Conservation (phyloP, 1,284 basidiomycete species). For the Mycena sp. region DNA sequence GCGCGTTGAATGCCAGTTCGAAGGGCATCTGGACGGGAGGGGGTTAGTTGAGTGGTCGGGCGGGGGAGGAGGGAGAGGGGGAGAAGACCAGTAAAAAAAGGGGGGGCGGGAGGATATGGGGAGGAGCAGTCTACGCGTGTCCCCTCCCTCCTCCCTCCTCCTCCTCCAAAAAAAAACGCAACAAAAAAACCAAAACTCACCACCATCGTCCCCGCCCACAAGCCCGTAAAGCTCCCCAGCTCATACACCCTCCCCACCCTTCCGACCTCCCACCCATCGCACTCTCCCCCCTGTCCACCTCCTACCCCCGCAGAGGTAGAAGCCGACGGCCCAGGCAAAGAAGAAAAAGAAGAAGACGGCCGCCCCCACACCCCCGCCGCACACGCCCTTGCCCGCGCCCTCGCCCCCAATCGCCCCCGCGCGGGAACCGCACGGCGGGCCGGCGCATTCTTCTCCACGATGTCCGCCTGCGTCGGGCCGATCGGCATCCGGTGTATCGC, state of each 20-base stretch:
- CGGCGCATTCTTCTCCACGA: slow-evolving; percentile 25
- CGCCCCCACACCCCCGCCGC: neutral
- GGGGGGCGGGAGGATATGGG: too few relatives aligned
- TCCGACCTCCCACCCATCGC: neutral
- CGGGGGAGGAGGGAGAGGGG: neutral
- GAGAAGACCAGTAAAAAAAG: neutral
- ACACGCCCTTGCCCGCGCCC: neutral
- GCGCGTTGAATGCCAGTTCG: slow-evolving; percentile 14
- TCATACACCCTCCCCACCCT: slow-evolving; percentile 19
- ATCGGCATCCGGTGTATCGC: neutral
- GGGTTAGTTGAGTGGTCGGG: neutral
- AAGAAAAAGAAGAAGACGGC: neutral
- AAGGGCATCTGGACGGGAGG: slow-evolving; percentile 9
- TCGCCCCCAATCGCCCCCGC: too few relatives aligned
- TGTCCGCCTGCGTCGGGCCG: slow-evolving; percentile 23
- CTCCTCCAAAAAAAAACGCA: too few relatives aligned
- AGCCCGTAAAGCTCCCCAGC: slow-evolving; percentile 20
- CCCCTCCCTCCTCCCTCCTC: too few relatives aligned
- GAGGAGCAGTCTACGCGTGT: too few relatives aligned
- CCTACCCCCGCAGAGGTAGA: neutral
- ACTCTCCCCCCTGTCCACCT: too few relatives aligned
- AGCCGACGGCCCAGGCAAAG: too few relatives aligned
- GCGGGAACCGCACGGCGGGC: slow-evolving; percentile 6
- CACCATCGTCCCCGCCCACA: slow-evolving; percentile 23
- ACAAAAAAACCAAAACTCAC: slow-evolving; percentile 1